Evolutionary conservation across 768 basidiomycete genomes (phyloP).

Genomic region (Lentinula detonsa): DNA sequence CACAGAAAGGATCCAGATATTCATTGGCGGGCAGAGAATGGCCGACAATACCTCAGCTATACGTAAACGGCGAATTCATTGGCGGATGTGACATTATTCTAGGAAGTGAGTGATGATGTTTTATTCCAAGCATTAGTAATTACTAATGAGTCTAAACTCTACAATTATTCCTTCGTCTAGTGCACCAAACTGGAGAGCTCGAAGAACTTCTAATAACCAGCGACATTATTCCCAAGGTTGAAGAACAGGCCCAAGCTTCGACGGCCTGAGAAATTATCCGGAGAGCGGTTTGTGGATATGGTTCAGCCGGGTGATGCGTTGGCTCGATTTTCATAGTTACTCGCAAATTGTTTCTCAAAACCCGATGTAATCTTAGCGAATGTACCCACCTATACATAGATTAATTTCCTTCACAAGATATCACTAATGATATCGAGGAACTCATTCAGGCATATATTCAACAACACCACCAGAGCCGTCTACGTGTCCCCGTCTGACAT

Average conservation of each 20-base stretch:
- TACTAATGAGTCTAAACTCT: background rate
- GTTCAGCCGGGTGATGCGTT: background rate
- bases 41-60: conserved; percentile 97
- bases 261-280: background rate
- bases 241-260: background rate
- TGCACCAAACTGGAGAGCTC: conserved; percentile 96
- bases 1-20: background rate
- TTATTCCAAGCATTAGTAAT: background rate
- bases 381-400: conserved; percentile 5
- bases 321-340: background rate
- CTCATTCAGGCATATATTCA: conserved; percentile 32
- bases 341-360: background rate
- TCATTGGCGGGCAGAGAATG: conserved; percentile 60
- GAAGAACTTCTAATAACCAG: conserved; percentile 74
- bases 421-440: background rate
- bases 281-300: background rate
- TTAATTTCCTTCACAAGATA: background rate
- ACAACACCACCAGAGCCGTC: conserved; percentile 43
- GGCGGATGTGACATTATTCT: conserved; percentile 96
- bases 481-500: conserved; percentile 46
- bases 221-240: conserved; percentile 55
- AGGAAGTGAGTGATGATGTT: conserved; percentile 55
- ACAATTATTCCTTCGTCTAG: conserved; percentile 29
- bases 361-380: background rate
- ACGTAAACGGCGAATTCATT: conserved; percentile 91